Conservation (phyloP, 2,329 filamentous ascomycete species). For the Gaeumannomyces sp. region DNA sequence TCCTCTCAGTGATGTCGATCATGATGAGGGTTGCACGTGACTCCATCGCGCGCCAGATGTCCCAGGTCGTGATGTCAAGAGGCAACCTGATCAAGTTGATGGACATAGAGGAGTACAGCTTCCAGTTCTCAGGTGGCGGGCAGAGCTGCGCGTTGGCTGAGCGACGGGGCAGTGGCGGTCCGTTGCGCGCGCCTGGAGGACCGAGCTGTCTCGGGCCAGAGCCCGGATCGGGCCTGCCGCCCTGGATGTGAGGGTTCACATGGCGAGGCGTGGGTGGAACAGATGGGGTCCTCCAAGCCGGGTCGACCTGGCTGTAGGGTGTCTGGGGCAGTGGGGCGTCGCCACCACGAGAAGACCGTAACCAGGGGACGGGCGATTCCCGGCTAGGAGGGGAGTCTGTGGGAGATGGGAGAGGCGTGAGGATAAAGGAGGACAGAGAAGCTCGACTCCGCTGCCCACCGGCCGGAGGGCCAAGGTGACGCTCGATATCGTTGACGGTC, state of each 20-base stretch:
- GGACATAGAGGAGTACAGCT: constrained; percentile 5
- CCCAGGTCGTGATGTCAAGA: constrained; percentile 27
- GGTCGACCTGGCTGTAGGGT: background rate
- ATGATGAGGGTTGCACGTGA: constrained; percentile 16
- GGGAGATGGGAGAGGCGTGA: background rate
- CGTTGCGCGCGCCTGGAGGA: background rate
- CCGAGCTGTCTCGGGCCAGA: background rate
- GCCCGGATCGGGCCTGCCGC: background rate
- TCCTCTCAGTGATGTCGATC: constrained; percentile 50
- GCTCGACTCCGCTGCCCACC: background rate
- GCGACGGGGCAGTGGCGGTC: background rate
- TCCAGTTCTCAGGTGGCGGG: constrained; percentile 5
- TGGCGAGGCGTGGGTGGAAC: background rate
- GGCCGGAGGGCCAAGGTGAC: background rate
- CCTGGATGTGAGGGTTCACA: background rate
- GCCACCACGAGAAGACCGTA: background rate
- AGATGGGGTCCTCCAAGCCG: background rate
- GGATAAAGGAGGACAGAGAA: background rate
- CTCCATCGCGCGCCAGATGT: constrained; percentile 46
- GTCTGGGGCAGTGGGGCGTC: background rate
- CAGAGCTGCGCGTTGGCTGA: background rate
- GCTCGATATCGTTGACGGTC: background rate
- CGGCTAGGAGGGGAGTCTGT: background rate
- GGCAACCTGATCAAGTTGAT: constrained; percentile 30
- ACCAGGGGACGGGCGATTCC: background rate